Evolutionary conservation across 345 rosid genomes (phyloP).

Genomic region (Bruguiera sexangula): DNA sequence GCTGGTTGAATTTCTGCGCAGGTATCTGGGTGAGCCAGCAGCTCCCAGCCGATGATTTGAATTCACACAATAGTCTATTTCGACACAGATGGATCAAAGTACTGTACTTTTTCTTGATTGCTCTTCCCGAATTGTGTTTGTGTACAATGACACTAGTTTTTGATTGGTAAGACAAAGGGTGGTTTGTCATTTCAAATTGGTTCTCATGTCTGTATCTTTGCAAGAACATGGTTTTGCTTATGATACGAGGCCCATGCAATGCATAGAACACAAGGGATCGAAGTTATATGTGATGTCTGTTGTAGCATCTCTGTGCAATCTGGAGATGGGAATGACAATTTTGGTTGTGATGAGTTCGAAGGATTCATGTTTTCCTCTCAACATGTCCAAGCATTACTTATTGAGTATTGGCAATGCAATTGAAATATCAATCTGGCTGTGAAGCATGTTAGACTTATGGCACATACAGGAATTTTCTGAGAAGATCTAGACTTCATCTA

Average conservation of each 20-base stretch:
- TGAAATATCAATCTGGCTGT: too few species aligned
- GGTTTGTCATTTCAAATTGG: too few species aligned
- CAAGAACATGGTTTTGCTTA: too few species aligned
- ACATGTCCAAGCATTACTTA: neutral
- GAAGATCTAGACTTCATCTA: neutral
- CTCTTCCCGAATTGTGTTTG: neutral
- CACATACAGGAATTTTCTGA: neutral
- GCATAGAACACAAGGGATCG: too few species aligned
- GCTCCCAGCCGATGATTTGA: neutral
- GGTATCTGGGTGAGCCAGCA: neutral
- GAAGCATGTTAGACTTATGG: too few species aligned
- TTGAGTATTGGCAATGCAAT: neutral
- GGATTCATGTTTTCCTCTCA: neutral
- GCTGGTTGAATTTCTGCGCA: neutral
- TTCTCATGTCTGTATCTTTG: too few species aligned
- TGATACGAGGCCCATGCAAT: too few species aligned
- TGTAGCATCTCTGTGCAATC: neutral
- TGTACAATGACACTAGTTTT: neutral
- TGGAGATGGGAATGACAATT: neutral
- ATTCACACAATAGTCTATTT: neutral
- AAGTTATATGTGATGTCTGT: neutral
- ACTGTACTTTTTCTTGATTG: neutral
- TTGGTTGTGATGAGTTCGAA: neutral
- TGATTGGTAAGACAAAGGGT: too few species aligned
- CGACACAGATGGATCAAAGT: neutral